Evolutionary conservation across 495 filamentous ascomycete species (phyloP).

Genomic region (Lasiosphaeriaceae sp.): DNA sequence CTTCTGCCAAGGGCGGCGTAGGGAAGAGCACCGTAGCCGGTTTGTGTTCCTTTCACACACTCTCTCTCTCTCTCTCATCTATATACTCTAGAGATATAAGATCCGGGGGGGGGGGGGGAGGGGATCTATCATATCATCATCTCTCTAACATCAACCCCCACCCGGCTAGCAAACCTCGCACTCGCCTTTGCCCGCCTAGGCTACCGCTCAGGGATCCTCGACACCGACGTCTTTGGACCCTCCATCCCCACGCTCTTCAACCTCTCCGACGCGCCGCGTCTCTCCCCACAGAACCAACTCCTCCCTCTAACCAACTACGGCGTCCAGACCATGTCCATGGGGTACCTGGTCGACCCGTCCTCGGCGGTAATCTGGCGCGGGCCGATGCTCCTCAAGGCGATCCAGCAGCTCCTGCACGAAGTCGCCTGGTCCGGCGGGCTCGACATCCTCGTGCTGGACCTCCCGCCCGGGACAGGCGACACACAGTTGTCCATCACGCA

Average conservation of each 20-base stretch:
- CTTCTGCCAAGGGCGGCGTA: conserved; percentile 93
- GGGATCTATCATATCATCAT: no score
- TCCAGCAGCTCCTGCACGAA: conserved; percentile 91
- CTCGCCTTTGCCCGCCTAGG: conserved; percentile 79
- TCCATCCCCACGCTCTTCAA: conserved; percentile 89
- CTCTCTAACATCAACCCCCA: neutral
- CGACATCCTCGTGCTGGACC: conserved; percentile 83
- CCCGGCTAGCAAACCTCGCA: conserved; percentile 84
- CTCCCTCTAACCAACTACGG: conserved; percentile 92
- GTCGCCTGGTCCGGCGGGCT: conserved; percentile 77
- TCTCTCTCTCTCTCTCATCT: neutral
- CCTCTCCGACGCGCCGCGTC: conserved; percentile 62
- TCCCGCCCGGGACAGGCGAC: conserved; percentile 94
- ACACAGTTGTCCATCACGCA: conserved; percentile 91
- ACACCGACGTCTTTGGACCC: conserved; percentile 95
- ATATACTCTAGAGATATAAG: neutral
- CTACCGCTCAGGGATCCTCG: conserved; percentile 78
- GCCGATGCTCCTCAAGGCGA: conserved; percentile 94
- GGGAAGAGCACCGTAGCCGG: conserved; percentile 93
- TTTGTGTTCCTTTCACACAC: conserved; percentile 26
- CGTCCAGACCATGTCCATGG: conserved; percentile 97
- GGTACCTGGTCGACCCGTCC: conserved; percentile 76
- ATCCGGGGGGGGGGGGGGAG: neutral
- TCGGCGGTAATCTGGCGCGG: conserved; percentile 90
- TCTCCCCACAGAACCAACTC: conserved; percentile 70